Evolutionary conservation across 495 filamentous ascomycete genomes (phyloP), one percentile per base, ranked within the genome.

Genomic region (Paragyromitra xinjiangensis): DNA sequence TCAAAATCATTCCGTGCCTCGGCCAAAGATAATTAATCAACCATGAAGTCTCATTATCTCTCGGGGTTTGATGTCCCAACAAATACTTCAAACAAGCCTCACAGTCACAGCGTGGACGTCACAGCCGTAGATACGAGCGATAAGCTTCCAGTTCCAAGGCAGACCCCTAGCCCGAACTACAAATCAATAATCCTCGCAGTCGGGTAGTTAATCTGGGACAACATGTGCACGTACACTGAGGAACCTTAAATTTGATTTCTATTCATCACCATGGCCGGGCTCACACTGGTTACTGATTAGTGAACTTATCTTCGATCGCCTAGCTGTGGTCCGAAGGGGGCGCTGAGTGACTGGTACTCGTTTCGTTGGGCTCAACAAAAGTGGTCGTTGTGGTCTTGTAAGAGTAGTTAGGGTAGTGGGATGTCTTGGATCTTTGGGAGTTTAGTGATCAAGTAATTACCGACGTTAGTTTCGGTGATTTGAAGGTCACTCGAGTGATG

Each of bases 311-410:
- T 34, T 34, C 26, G 55, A 9, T 9, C 26, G 24, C 9, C 24
- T 3, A 58, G 7, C 7, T 58, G 24, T 59, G 1, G 16, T 59
- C 4, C 16, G 19, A 12, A 48, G 44, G 8, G 51, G 26, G 11
- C 14, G 29, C 29, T 34, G 2, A 12, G 11, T 14, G 62, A 64
- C 39, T 44, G 22, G 26, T 34, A 8, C 14, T n/a, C 34, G 37
- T 68, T 55, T 26, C 65, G 65, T 68, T 55, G 50, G n/a, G 50
- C 5, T 42, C 59, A 63, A 63, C 34, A 63, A 63, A 63, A 63
- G 2, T 22, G 6, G 34, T 19, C 8, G 22, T 7, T 12, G 37
- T 22, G 19, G 19, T n/a, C 24, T 12, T 34, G 22, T 24, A 8
- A 24, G 24, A 34, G 34, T 19, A 37, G 42, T 53, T 14, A 11